Evolutionary conservation across 1,284 basidiomycete genomes (phyloP), one percentile per base, ranked within the genome.

Genomic region (Mycena sp.): DNA sequence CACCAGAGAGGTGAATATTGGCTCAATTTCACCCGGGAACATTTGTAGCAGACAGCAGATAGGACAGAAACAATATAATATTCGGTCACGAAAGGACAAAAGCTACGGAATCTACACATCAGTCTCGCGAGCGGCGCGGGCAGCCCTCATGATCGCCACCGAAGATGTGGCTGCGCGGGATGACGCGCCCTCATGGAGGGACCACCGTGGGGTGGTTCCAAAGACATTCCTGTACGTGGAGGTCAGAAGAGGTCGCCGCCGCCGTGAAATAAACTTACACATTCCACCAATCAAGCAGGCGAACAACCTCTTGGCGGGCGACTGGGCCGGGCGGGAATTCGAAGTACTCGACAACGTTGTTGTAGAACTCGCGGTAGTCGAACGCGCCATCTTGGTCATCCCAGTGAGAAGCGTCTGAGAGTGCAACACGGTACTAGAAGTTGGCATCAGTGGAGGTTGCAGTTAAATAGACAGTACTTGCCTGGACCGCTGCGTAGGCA

Each of bases 381-480:
- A 54, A 71, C 21, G 29, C 16, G n/a, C 52, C 52, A 14, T 54
- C 41, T 2, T 32, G 14, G 9, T 54, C 40, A 2, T 54, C 52
- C 52, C 52, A 54, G 17, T 54, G 41, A 14, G 45, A 10, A 64
- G n/a, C n/a, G n/a, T n/a, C n/a, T n/a, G n/a, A n/a, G n/a, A n/a
- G n/a, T n/a, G n/a, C n/a, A n/a, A n/a, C n/a, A n/a, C n/a, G n/a
- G n/a, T n/a, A n/a, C n/a, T n/a, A n/a, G n/a, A n/a, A n/a, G n/a
- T n/a, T n/a, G n/a, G n/a, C n/a, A n/a, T n/a, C n/a, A n/a, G n/a
- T n/a, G n/a, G n/a, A n/a, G n/a, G n/a, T n/a, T n/a, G n/a, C n/a
- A n/a, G n/a, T n/a, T n/a, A n/a, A n/a, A n/a, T n/a, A n/a, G n/a
- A n/a, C n/a, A n/a, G n/a, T n/a, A n/a, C n/a, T n/a, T n/a, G n/a